Percentiles rank a stretch among this genome's conserved stretches.
These are phyloP conservation scores for Petunia axillaris DNA, from an alignment of 257 asterid genomes.

Conservation along the genomic window DNA sequence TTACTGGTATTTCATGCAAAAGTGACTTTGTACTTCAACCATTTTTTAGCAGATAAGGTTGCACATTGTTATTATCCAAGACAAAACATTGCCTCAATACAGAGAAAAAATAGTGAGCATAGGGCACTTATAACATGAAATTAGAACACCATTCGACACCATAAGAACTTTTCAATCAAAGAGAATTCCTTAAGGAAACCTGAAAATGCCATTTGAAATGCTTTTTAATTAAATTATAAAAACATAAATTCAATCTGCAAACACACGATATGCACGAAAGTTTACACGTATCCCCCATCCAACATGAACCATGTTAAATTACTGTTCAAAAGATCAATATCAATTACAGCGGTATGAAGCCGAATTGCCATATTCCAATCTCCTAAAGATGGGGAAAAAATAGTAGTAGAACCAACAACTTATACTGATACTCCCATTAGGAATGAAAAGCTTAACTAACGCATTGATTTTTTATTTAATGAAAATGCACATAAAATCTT, in stretches of 20 bases:
- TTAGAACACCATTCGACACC: neutral
- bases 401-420: neutral
- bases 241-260: neutral
- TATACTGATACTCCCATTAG: neutral
- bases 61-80: neutral
- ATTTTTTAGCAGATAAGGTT: neutral
- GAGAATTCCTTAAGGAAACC: neutral
- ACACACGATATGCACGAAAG: neutral
- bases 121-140: neutral
- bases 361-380: neutral
- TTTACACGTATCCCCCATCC: conserved; percentile 34
- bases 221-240: neutral
- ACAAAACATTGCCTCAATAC: neutral
- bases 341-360: neutral
- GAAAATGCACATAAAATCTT: neutral
- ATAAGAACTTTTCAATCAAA: neutral
- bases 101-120: neutral
- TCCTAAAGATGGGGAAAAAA: conserved; percentile 13
- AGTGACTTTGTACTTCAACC: conserved; percentile 1
- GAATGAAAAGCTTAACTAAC: neutral
- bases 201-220: conserved; percentile 5
- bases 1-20: neutral
- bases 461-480: neutral
- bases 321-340: neutral
- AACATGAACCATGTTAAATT: neutral